Base-by-base conservation (phyloP, 495 filamentous ascomycete genomes). In the Pyronema domesticum region DNA sequence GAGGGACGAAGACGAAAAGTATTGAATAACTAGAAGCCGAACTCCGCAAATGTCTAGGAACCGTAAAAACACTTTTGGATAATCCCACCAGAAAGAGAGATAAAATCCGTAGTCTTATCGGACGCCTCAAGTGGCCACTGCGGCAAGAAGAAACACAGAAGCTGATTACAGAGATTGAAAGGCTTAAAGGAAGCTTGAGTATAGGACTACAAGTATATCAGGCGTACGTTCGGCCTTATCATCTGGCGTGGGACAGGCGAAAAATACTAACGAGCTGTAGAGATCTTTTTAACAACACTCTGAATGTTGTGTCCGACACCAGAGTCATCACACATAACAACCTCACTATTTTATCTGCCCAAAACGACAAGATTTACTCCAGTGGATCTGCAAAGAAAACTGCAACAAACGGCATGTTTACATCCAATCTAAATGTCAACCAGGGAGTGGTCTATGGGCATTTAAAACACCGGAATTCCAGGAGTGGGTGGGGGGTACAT, bases 121-220 rank as follows among this genome's bases (percentile, higher is more conserved):
- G 17, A 7, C 53, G 53, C 11, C 17, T 55, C 0, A 55, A 55
- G 46, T 55, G 40, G 53, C 53, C 53, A 9, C 19, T 55, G 44
- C 2, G 35, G 7, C n/a, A 37, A 18, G 35, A 46, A 8, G 53
- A 49, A n/a, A 39, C 34, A 13, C n/a, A 10, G 14, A 36, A 18
- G 11, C 47, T 37, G 36, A 33, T 55, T 6, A 10, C n/a, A 19
- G 36, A 23, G 5, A 33, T 55, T 13, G 53, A 55, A 23, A 15
- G 53, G 35, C 37, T 48, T 7, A 55, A 55, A 4, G 15, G 11
- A 1, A 42, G 6, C 3, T 42, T 42, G 6, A 17, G 2, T 3
- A 2, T 42, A 6, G 39, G 7, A 17, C 7, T 42, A 17, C 39
- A 42, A 17, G 39, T 17, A 42, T 42, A 17, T 13, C 39, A 42